Base-by-base conservation (phyloP, 2,329 filamentous ascomycete genomes). In the Stagonosporopsis cucurbitacearum region DNA sequence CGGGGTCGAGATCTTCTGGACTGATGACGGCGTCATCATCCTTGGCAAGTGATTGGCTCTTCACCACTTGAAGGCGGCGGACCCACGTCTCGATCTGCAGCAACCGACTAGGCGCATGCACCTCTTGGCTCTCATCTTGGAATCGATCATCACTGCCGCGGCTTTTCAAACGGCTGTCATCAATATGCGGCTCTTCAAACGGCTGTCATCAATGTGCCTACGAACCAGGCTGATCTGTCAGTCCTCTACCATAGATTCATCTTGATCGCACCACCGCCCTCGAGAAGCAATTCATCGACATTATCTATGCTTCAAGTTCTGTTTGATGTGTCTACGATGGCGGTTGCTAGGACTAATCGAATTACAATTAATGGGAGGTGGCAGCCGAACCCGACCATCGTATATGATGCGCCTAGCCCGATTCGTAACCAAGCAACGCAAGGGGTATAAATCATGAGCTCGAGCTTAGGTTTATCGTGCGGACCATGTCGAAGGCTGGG, bases 1-100 rank as follows among this genome's bases (percentile, higher is more conserved):
- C 49, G 49, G 49, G 54, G 49, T 56, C 44, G 39, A 52, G 44
- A 53, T 41, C 49, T 12, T 30, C n/a, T 43, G 33, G 40, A 36
- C 42, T 44, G 44, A 52, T 57, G 49, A 57, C 49, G 20, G 48
- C 32, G 43, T 39, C 43, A 48, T 49, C 8, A 43, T 12, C 6
- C 32, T 44, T n/a, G 36, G 33, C 48, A 28, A 32, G 25, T 57
- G 43, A 57, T 57, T 57, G 54, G 54, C 43, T 41, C n/a, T 43
- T 44, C 25, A 36, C 28, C 13, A 19, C 48, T 13, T 23, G 20
- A 9, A 44, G n/a, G 26, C 26, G 33, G 48, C 35, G 36, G 43
- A 52, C 37, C 32, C 41, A 45, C 25, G n/a, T 7, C 11, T 39
- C 44, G 49, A 57, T 52, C 39, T 49, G 39, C 49, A 57, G 32